phyloP scores from a whole-genome alignment of 192 early-diverging fungal species.

The Gamsiella multidivaricata region DNA sequence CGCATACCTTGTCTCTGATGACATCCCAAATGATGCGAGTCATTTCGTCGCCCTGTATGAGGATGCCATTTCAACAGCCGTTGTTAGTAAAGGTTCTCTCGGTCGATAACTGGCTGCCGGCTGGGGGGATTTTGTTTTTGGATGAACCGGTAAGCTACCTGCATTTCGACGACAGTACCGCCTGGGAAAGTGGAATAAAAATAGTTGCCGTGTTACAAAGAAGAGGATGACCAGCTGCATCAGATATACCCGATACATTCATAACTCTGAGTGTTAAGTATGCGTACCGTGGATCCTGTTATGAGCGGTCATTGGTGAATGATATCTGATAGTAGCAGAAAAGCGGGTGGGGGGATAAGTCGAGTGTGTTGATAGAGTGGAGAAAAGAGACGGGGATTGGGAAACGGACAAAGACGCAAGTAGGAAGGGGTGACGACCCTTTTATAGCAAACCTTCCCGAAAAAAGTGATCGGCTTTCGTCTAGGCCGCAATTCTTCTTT shows the following conservation, averaged over 20 bases:
- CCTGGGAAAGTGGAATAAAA: slow-evolving; percentile 11
- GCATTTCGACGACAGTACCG: slow-evolving; percentile 53
- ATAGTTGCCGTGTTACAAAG: too few relatives aligned
- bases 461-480: not conserved
- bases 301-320: not conserved
- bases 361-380: too few relatives aligned
- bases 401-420: too few relatives aligned
- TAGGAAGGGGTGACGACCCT: too few relatives aligned
- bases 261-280: not conserved
- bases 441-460: not conserved
- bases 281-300: slow-evolving; percentile 26
- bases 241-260: not conserved
- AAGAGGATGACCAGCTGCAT: not conserved
- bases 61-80: slow-evolving; percentile 68
- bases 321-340: not conserved
- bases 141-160: slow-evolving; percentile 3
- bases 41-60: slow-evolving; percentile 98
- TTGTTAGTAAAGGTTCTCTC: slow-evolving; percentile 64
- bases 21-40: slow-evolving; percentile 96
- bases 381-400: too few relatives aligned
- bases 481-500: slow-evolving; percentile 8
- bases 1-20: slow-evolving; percentile 91
- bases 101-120: too few relatives aligned
- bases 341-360: too few relatives aligned
- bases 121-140: slow-evolving; percentile 4